These are phyloP conservation scores for Adansonia madagascariensis DNA, from an alignment of 441 rosid species.

Conservation along the genomic window DNA sequence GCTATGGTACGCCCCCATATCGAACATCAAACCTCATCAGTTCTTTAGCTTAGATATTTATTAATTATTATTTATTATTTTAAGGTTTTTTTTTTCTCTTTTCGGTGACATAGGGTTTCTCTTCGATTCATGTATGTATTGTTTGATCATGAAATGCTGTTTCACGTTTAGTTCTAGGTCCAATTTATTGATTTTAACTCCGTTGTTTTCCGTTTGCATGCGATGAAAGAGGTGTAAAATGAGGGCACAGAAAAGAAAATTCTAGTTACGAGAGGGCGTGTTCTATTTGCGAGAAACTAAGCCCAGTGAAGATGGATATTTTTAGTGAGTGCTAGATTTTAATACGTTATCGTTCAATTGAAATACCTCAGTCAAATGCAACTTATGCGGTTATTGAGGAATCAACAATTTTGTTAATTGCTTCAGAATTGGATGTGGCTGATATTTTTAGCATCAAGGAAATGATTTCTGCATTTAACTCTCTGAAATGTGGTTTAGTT, in stretches of 20 bases:
- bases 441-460: neutral
- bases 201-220: constrained; percentile 2
- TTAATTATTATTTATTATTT: too few relatives aligned
- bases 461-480: neutral
- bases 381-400: neutral
- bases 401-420: neutral
- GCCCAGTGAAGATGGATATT: neutral
- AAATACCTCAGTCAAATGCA: neutral
- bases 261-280: neutral
- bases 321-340: neutral
- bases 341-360: neutral
- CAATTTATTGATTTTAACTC: neutral
- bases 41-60: too few relatives aligned
- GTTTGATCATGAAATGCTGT: constrained; percentile 6
- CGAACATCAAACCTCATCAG: too few relatives aligned
- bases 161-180: constrained; percentile 17
- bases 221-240: constrained; percentile 4
- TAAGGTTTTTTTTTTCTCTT: too few relatives aligned
- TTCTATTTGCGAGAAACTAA: neutral
- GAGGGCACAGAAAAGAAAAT: neutral
- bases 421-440: neutral
- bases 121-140: neutral
- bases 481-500: neutral
- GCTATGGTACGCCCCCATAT: too few relatives aligned
- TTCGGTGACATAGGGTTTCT: neutral